These are phyloP conservation scores for Cinchona pubescens DNA, from an alignment of 257 asterid species.

Conservation along the genomic window DNA sequence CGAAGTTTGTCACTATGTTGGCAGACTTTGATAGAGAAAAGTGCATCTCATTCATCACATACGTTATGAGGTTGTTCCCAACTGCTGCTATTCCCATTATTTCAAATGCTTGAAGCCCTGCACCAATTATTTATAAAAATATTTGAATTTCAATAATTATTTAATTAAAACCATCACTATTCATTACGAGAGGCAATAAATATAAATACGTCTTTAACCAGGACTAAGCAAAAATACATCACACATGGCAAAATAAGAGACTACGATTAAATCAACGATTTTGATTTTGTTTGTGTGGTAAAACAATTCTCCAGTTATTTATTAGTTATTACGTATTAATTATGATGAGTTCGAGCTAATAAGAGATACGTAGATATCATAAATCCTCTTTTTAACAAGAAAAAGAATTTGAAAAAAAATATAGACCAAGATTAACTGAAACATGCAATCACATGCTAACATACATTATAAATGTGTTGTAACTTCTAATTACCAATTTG, in stretches of 20 bases:
- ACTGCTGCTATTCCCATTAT: slow-evolving; percentile 97
- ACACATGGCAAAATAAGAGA: background rate
- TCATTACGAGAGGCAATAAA: background rate
- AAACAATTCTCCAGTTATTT: too few species aligned
- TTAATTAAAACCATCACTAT: background rate
- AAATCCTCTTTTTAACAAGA: too few species aligned
- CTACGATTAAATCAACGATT: too few species aligned
- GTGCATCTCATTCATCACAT: slow-evolving; percentile 90
- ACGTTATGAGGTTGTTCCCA: slow-evolving; percentile 89
- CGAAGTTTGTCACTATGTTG: slow-evolving; percentile 80
- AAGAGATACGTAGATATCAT: too few species aligned
- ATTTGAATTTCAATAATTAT: background rate
- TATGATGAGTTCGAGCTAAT: too few species aligned
- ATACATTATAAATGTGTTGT: background rate
- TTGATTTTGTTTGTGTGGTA: too few species aligned
- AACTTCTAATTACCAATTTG: background rate
- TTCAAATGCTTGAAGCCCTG: slow-evolving; percentile 94
- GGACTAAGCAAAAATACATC: background rate
- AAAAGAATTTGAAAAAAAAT: too few species aligned
- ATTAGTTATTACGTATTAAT: too few species aligned
- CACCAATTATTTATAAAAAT: background rate
- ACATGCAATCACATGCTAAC: background rate
- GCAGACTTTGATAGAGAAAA: slow-evolving; percentile 76
- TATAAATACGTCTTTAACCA: background rate
- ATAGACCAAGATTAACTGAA: background rate